Percentiles rank a stretch among this genome's conserved stretches.
These are phyloP conservation scores for Parmales sp. DNA, from an alignment of 108 stramenopile genomes.

Conservation along the genomic window DNA sequence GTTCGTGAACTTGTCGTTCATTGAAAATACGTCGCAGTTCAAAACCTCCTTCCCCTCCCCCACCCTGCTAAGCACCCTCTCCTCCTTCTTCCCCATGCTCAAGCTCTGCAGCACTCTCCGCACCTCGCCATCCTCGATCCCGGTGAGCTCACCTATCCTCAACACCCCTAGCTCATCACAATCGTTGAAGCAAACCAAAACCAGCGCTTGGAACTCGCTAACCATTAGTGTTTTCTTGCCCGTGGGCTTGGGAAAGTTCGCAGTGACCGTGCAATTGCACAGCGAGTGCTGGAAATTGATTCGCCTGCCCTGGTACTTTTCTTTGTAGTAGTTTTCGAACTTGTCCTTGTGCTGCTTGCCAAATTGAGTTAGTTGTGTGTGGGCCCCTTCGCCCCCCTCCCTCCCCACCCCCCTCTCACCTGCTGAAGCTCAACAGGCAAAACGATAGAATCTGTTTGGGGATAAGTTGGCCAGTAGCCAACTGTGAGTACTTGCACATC, in stretches of 20 bases:
- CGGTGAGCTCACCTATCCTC: conserved; percentile 62
- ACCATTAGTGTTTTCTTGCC: conserved; percentile 61
- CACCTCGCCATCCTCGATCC: conserved; percentile 76
- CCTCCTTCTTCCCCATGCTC: conserved; percentile 68
- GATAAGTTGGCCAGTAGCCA: conserved; percentile 93
- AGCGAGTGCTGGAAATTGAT: conserved; percentile 90
- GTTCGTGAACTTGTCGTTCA: conserved; percentile 66
- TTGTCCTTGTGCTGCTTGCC: conserved; percentile 24
- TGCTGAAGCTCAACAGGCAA: conserved; percentile 48
- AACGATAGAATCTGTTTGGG: conserved; percentile 50
- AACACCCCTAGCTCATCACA: conserved; percentile 24
- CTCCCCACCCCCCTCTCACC: not conserved
- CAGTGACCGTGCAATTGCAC: conserved; percentile 68
- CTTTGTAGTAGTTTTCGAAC: conserved; percentile 71
- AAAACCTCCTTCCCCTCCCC: conserved; percentile 53
- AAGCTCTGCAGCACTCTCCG: conserved; percentile 74
- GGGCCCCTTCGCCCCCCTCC: not conserved
- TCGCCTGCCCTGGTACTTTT: conserved; percentile 85
- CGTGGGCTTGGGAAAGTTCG: conserved; percentile 26
- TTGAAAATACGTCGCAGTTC: conserved; percentile 61
- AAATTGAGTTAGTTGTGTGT: not conserved
- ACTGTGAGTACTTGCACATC: conserved; percentile 83
- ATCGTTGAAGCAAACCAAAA: conserved; percentile 75
- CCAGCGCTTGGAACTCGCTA: conserved; percentile 82
- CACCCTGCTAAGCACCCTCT: conserved; percentile 57